phyloP scores from a whole-genome alignment of 805 yeast species.

The Dipodascus albidus region DNA sequence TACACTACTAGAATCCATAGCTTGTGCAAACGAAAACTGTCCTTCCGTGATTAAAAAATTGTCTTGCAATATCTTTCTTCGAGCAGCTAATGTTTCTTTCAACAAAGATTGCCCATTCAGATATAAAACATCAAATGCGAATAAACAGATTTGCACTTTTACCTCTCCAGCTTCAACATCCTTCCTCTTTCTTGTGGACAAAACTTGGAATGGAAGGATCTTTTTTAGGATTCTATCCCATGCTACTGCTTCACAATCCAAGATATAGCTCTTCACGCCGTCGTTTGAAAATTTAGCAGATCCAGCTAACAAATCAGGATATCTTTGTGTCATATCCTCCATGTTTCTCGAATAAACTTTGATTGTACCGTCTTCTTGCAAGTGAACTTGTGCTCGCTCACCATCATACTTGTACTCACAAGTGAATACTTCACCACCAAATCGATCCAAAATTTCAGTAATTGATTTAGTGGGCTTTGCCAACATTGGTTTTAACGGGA shows the following conservation, averaged over 20 bases:
- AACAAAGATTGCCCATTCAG: constrained; percentile 64
- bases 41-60: constrained; percentile 56
- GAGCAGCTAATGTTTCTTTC: constrained; percentile 51
- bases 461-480: constrained; percentile 95
- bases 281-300: constrained; percentile 20
- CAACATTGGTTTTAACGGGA: constrained; percentile 94
- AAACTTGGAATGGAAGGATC: constrained; percentile 85
- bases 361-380: constrained; percentile 49
- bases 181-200: constrained; percentile 89
- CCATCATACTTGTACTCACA: constrained; percentile 98
- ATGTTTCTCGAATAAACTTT: constrained; percentile 85
- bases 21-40: constrained; percentile 70
- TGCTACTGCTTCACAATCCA: constrained; percentile 97
- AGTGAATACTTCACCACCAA: constrained; percentile 74
- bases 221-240: constrained; percentile 75
- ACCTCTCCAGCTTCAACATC: constrained; percentile 82
- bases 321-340: constrained; percentile 92
- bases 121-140: constrained; percentile 80
- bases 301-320: constrained; percentile 72
- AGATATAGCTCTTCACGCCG: constrained; percentile 46
- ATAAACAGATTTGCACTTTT: constrained; percentile 82
- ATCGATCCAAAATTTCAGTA: constrained; percentile 82
- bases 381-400: constrained; percentile 91
- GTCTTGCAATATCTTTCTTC: constrained; percentile 50
- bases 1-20: constrained; percentile 54